Percentiles rank a stretch among this genome's conserved stretches.
These are phyloP conservation scores for Sarocladiaceae sp. DNA, from an alignment of 2,329 filamentous ascomycete genomes.

Conservation along the genomic window DNA sequence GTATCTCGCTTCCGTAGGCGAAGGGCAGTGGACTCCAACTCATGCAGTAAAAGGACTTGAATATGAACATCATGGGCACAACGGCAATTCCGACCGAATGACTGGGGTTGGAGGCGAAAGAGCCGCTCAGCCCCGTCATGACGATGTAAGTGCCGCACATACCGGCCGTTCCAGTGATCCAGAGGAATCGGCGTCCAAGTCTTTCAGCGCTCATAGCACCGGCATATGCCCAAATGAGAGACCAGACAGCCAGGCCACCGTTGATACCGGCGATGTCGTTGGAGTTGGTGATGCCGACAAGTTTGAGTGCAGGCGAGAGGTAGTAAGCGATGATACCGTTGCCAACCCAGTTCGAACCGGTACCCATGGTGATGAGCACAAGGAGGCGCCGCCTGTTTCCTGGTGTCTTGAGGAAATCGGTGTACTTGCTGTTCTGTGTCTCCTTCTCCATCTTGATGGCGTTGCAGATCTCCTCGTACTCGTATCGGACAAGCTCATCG, in stretches of 20 bases:
- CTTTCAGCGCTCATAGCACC: slow-evolving; percentile 10
- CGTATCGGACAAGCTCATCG: slow-evolving; percentile 42
- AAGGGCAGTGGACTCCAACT: slow-evolving; percentile 43
- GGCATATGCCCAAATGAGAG: slow-evolving; percentile 9
- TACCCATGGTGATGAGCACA: slow-evolving; percentile 32
- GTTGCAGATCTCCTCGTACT: slow-evolving; percentile 39
- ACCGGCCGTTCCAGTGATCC: slow-evolving; percentile 1
- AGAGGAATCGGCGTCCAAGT: slow-evolving; percentile 9
- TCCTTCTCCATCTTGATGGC: slow-evolving; percentile 30
- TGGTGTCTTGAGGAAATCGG: slow-evolving; percentile 15
- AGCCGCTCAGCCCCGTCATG: slow-evolving; percentile 23
- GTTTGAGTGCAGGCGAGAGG: slow-evolving; percentile 9
- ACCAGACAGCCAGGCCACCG: slow-evolving; percentile 9
- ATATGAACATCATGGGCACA: slow-evolving; percentile 24
- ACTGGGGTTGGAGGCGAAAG: slow-evolving; percentile 18
- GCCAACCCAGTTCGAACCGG: slow-evolving; percentile 30
- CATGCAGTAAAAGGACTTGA: slow-evolving; percentile 40
- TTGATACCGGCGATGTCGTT: slow-evolving; percentile 10
- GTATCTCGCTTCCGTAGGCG: slow-evolving; percentile 43
- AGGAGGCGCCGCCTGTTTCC: slow-evolving; percentile 22
- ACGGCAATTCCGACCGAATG: slow-evolving; percentile 21
- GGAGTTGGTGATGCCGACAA: slow-evolving; percentile 9
- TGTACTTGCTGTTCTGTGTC: neutral
- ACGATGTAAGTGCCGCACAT: slow-evolving; percentile 23
- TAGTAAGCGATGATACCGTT: slow-evolving; percentile 21